Conservation (phyloP, 1,139 yeast genomes). For the Taiozyma sp. region DNA sequence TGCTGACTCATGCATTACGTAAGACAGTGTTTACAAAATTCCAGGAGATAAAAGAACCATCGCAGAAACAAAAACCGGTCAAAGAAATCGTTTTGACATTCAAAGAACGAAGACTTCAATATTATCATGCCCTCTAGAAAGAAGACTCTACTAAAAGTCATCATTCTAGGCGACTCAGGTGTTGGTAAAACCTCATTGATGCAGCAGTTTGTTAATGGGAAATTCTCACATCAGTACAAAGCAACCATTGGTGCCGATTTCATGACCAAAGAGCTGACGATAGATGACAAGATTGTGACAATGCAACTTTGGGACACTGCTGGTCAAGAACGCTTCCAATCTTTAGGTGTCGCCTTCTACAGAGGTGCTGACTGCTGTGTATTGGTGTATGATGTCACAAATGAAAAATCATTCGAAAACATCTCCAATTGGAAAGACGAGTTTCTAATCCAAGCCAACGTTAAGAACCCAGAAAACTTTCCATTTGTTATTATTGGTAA, state of each 20-base stretch:
- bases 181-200: conserved; percentile 96
- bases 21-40: not conserved
- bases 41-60: not conserved
- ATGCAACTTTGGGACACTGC: conserved; percentile 99
- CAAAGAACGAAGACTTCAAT: not conserved
- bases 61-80: not conserved
- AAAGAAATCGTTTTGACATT: not conserved
- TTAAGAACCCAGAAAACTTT: conserved; percentile 88
- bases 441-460: conserved; percentile 88
- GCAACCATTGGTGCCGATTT: conserved; percentile 99
- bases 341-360: conserved; percentile 94
- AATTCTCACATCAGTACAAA: conserved; percentile 92
- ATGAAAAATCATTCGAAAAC: conserved; percentile 86
- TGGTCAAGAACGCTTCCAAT: conserved; percentile 96
- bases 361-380: conserved; percentile 99
- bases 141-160: conserved; percentile 88
- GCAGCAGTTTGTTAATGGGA: conserved; percentile 93
- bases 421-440: conserved; percentile 94
- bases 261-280: conserved; percentile 79
- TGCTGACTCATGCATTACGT: not conserved
- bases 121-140: conserved; percentile 79
- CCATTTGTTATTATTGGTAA: conserved; percentile 95
- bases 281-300: conserved; percentile 77
- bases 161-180: conserved; percentile 94
- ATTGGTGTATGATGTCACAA: conserved; percentile 89